Percentiles rank a stretch among this genome's conserved stretches.
phyloP scores from a whole-genome alignment of 306 rosid genomes.

The Quercus dentata region DNA sequence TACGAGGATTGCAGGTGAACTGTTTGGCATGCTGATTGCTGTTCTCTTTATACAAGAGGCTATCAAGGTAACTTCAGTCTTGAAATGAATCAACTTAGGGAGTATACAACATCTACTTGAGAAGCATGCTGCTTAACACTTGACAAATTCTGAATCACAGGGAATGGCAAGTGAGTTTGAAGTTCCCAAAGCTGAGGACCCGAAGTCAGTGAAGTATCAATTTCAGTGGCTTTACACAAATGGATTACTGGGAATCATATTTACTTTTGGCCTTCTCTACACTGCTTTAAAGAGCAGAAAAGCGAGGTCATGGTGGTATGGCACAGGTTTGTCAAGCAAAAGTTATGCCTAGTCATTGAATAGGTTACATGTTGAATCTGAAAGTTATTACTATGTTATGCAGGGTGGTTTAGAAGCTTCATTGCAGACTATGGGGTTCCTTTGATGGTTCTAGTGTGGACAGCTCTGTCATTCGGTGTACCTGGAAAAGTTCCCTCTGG shows the following conservation, averaged over 20 bases:
- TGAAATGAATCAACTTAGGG: not conserved
- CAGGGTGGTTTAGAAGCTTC: conserved; percentile 72
- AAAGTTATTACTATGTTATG: conserved; percentile 1
- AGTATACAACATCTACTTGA: not conserved
- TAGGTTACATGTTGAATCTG: not conserved
- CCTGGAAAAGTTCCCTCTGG: conserved; percentile 62
- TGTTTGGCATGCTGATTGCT: conserved; percentile 82
- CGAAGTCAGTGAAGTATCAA: conserved; percentile 36
- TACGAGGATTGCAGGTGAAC: conserved; percentile 84
- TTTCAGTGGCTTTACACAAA: conserved; percentile 67
- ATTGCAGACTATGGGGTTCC: conserved; percentile 88
- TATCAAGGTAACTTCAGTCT: conserved; percentile 49
- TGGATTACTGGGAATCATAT: conserved; percentile 72
- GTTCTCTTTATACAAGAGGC: conserved; percentile 88
- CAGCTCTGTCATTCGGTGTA: conserved; percentile 58
- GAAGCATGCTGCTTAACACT: not conserved
- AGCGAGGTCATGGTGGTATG: conserved; percentile 85
- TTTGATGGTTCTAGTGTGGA: conserved; percentile 74
- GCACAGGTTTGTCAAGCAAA: conserved; percentile 57
- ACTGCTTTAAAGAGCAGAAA: conserved; percentile 73
- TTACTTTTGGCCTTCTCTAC: conserved; percentile 69
- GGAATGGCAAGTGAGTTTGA: conserved; percentile 70
- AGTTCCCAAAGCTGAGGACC: conserved; percentile 51
- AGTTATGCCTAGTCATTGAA: not conserved
- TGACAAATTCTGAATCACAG: conserved; percentile 26